Base-by-base conservation (phyloP, 768 basidiomycete genomes). In the Suillus clintonianus region DNA sequence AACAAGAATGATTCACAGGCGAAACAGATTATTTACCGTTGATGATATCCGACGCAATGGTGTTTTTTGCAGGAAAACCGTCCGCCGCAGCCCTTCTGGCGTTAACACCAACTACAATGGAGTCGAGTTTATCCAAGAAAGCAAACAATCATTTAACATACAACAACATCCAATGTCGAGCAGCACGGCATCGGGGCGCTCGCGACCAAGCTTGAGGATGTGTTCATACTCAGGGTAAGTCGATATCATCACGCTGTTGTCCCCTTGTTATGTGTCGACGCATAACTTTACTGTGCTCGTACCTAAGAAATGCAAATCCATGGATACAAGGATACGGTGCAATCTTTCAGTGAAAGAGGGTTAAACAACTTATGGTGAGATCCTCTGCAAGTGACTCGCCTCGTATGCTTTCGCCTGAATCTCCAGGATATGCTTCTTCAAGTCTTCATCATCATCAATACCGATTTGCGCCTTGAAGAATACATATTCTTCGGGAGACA, bases 111-210 rank as follows among this genome's bases (percentile, higher is more conserved):
- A 74, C 74, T 43, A 37, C 3, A 19, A 30, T 36, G 17, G 15
- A 30, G 39, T 48, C 19, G 58, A 39, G 19, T 11, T n/a, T 15
- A 64, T 24, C 13, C 5, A 22, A 8, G 1, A 48, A 15, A 47
- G 5, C 14, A 27, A 34, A 41, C n/a, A 9, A 32, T 2, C 27
- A 63, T 47, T n/a, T 15, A 14, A 68, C 78, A 62, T 62, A 83
- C 82, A 75, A 64, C 81, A 82, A 64, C 81, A 82, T 5, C 79
- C 83, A 10, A 83, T 70, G 51, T 85, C 83, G 9, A 84, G 71
- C 27, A 83, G 71, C 8, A 84, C 72, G 0, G 77, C 78, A 3
- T 73, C 71, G 5, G 66, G 37, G 36, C 77, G 77, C 32, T 78
- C 76, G 60, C 64, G 71, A 8, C 77, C 45, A 63, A 59, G 27